Percentiles rank a stretch among this genome's conserved stretches.
phyloP scores from a whole-genome alignment of 768 basidiomycete genomes.

The Boletellus sp. region DNA sequence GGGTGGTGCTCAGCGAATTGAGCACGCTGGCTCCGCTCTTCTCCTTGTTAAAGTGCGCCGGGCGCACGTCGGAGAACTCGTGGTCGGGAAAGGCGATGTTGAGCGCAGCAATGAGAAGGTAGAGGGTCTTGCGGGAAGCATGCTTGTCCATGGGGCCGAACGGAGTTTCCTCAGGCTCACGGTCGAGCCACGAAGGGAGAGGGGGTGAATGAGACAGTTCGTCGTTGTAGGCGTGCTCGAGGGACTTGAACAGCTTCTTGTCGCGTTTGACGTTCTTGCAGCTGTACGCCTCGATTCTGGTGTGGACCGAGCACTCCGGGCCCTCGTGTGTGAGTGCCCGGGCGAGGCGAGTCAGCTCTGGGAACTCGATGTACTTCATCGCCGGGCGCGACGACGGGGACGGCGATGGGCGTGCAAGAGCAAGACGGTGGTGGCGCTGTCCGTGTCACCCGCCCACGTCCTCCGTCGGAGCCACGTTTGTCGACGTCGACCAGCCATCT shows the following conservation, averaged over 20 bases:
- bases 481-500: too few relatives aligned
- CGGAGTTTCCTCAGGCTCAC: constrained; percentile 73
- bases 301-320: constrained; percentile 83
- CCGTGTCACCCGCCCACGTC: too few relatives aligned
- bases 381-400: background rate
- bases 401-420: background rate
- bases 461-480: too few relatives aligned
- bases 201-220: constrained; percentile 82
- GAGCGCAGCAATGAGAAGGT: constrained; percentile 92
- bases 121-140: constrained; percentile 84
- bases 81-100: constrained; percentile 98
- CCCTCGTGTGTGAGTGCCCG: constrained; percentile 82
- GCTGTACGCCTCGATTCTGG: constrained; percentile 93
- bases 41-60: constrained; percentile 86
- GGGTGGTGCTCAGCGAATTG: constrained; percentile 79
- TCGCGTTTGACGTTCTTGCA: constrained; percentile 97
- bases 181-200: constrained; percentile 71
- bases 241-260: constrained; percentile 90
- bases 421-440: background rate
- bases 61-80: constrained; percentile 91
- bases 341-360: constrained; percentile 73
- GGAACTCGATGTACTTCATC: constrained; percentile 90
- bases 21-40: constrained; percentile 72
- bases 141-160: constrained; percentile 91
- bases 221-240: constrained; percentile 80